Conservation (phyloP, 2,329 filamentous ascomycete genomes). For the Diaporthe vexans region DNA sequence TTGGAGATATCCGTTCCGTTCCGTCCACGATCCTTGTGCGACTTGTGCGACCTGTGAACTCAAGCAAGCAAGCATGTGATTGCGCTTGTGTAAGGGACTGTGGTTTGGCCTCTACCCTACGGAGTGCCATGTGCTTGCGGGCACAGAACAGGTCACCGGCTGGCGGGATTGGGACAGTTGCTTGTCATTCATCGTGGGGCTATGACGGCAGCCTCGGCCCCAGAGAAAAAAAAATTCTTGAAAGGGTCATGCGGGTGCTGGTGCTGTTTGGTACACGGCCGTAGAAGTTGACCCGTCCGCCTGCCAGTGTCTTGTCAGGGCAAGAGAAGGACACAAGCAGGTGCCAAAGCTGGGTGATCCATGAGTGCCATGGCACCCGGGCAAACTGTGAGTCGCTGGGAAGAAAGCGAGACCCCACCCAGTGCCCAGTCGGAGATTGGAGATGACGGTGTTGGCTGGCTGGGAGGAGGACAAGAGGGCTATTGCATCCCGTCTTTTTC, state of each 20-base stretch:
- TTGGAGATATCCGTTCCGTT: constrained; percentile 19
- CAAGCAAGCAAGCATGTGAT: constrained; percentile 25
- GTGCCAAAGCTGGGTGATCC: background rate
- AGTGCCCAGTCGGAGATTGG: constrained; percentile 22
- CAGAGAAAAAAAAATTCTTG: background rate
- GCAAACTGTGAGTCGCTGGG: constrained; percentile 10
- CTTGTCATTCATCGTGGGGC: constrained; percentile 21
- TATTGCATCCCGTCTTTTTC: constrained; percentile 4
- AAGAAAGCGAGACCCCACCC: constrained; percentile 11
- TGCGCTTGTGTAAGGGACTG: background rate
- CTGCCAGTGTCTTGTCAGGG: background rate
- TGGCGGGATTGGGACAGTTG: background rate
- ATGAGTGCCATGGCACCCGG: constrained; percentile 6
- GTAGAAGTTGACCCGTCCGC: background rate
- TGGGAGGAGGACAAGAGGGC: background rate
- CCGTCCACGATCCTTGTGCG: constrained; percentile 3
- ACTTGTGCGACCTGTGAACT: background rate
- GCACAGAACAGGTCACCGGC: background rate
- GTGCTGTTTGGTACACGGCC: background rate
- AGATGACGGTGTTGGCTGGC: constrained; percentile 15
- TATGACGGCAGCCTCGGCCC: constrained; percentile 26
- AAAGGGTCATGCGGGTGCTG: constrained; percentile 14
- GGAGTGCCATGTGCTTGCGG: background rate
- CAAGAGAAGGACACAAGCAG: background rate
- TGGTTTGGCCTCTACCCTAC: background rate